Evolutionary conservation across 1,284 basidiomycete species (phyloP), one percentile per base, ranked within the genome.

Genomic region (Thecaphora thlaspeos): DNA sequence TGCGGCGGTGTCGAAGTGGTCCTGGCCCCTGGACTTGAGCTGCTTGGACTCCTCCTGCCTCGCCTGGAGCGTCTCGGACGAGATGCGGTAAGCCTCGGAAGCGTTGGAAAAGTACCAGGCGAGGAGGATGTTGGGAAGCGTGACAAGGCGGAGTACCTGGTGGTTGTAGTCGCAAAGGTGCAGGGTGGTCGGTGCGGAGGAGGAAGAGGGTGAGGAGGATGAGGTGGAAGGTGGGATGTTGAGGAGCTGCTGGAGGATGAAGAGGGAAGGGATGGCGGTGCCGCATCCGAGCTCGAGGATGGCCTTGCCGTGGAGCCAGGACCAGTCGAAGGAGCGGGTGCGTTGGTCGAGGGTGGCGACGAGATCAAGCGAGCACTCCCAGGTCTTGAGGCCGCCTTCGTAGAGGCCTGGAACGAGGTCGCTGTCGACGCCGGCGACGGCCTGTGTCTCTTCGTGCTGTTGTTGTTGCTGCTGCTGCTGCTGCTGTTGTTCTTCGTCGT

Each of bases 301-400:
- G 24, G 61, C 32, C 10, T 60, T 62, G 10, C 55, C 45, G 0
- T 18, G 14, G 8, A 62, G 48, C 51, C 39, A 62, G 9, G 2
- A 5, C 19, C 7, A 38, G 12, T 32, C 23, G 9, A 17, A 14
- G n/a, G n/a, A 4, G 8, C 21, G 15, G 17, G 12, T 4, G 1
- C 47, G 5, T 2, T 41, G 43, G 19, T 70, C 48, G 3, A 78
- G 70, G 19, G 57, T 61, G 12, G 62, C 56, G 26, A 75, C 89
- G 0, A 98, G 82, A 78, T 97, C 94, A 15, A 93, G 79, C 34
- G 90, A 89, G 61, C 91, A 95, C 78, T 98, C 94, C 94, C 94
- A 98, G 2, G 92, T 96, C 80, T 97, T 97, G 50, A 98, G 78
- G 0, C 94, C 94, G 15, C 94, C 94, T 79, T 97, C 94, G 73